Base-by-base conservation (phyloP, 441 rosid genomes). In the Flueggea neowawraea region DNA sequence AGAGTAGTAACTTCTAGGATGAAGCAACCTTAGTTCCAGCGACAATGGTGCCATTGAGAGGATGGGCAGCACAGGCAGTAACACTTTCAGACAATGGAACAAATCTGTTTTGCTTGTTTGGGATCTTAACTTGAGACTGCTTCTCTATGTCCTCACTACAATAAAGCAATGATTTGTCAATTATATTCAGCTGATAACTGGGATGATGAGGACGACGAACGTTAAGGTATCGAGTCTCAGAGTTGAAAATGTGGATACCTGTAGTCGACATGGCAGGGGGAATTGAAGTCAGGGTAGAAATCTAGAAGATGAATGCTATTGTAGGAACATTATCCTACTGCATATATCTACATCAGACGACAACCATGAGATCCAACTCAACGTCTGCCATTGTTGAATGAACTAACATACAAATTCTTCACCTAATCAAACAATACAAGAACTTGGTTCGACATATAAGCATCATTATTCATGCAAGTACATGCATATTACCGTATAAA, bases 181-280 rank as follows among this genome's bases (percentile, higher is more conserved):
- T 33, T 33, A 33, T 33, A 3, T 33, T 33, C 6, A 3, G 39
- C 39, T 33, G 39, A 33, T 33, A 33, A 33, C 4, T 33, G 6
- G 6, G 39, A 33, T 33, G 39, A 33, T 33, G 39, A 33, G n/a
- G n/a, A 10, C 50, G 3, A 3, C 3, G 3, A 45, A 45, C 12
- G 10, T 41, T 41, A 41, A 13, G 3, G 12, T 3, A 10, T 13
- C 3, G 50, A 45, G 12, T 13, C 14, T 45, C 12, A 45, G 50
- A 45, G 8, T 3, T 9, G 14, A 11, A 10, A 13, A 5, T 45
- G 50, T 45, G n/a, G n/a, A 9, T 78, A 91, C 98, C 71, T 74
- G 73, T 75, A 81, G 73, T 91, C 90, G 66, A 91, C 99, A 54
- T 89, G 97, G 77, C 97, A 76, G 44, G 95, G 93, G 69, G 99